Base-by-base conservation (phyloP, 2,329 filamentous ascomycete genomes). In the Rhexocercosporidium sp. region DNA sequence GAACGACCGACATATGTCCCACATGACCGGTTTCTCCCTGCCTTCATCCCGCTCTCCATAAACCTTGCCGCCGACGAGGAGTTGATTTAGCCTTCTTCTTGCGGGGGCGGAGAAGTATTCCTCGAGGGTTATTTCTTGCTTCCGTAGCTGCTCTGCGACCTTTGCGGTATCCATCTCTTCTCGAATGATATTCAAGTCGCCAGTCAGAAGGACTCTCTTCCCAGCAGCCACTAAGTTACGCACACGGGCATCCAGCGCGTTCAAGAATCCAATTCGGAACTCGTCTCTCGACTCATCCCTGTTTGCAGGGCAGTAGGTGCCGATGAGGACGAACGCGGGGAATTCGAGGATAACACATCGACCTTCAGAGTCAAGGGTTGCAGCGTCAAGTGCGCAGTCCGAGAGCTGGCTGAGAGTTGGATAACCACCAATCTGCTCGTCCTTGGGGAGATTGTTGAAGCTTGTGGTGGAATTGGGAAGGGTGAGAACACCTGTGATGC, bases 281-380 rank as follows among this genome's bases (percentile, higher is more conserved):
- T 92, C 89, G 72, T 94, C 90, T 29, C 96, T 87, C 3, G 88
- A 87, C 69, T 96, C 93, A 74, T 97, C 94, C 66, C 94, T 89
- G 74, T 92, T 94, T 25, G 95, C 96, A 12, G 96, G 96, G 73
- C 92, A 93, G 80, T 99, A 98, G 1, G 96, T 90, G 3, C 95
- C 96, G 60, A 99, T 87, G 18, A 99, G 85, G 4, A 99, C 93
- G 77, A 99, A 98, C 3, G 93, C 94, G 0, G 94, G 93, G 73
- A 99, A 98, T 76, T 98, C 96, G 3, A 99, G 84, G 51, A 97
- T 85, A 8, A 98, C 88, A 73, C 94, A 97, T 57, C 96, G 90
- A 0, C 96, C 96, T 82, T 99, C 96, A 0, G 92, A 92, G 77
- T 99, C 96, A 8, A 98, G 86, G 0, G 85, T 85, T 1, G 85